phyloP scores from a whole-genome alignment of 2,329 filamentous ascomycete species.

The Tolypocladium amazonense region DNA sequence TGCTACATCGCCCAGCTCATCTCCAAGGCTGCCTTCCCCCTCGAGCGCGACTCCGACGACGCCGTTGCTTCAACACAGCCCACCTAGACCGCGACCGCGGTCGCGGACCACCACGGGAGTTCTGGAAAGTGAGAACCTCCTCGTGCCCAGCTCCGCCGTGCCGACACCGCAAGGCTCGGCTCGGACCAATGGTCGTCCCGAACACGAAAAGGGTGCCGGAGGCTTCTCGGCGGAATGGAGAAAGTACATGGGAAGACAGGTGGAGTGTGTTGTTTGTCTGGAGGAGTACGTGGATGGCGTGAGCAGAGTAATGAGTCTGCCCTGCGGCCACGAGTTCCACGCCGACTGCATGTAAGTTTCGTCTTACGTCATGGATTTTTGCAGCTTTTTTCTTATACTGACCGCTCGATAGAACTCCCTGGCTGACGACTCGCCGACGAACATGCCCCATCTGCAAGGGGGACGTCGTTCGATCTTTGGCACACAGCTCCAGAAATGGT shows the following conservation, averaged over 20 bases:
- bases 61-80: constrained; percentile 58
- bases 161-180: constrained; percentile 23
- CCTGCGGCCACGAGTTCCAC: constrained; percentile 96
- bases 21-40: constrained; percentile 50
- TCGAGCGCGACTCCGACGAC: constrained; percentile 62
- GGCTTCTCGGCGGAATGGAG: constrained; percentile 44
- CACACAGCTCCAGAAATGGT: constrained; percentile 38
- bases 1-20: constrained; percentile 42
- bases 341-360: constrained; percentile 89
- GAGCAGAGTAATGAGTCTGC: constrained; percentile 90
- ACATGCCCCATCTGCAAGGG: constrained; percentile 99
- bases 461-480: constrained; percentile 71
- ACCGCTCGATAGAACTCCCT: constrained; percentile 61
- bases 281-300: constrained; percentile 95
- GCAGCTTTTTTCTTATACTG: constrained; percentile 4
- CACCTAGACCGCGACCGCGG: constrained; percentile 45
- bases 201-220: constrained; percentile 37
- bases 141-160: constrained; percentile 31
- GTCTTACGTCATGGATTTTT: not conserved
- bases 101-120: constrained; percentile 55
- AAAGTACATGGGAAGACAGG: constrained; percentile 56
- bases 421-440: constrained; percentile 86
- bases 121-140: constrained; percentile 36
- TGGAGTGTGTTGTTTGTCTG: constrained; percentile 91
- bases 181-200: constrained; percentile 18